A percentile compares a stretch with the other conserved stretches of the same genome.
phyloP scores from a whole-genome alignment of 805 yeast genomes.

The Cyberlindnera bimundalis region DNA sequence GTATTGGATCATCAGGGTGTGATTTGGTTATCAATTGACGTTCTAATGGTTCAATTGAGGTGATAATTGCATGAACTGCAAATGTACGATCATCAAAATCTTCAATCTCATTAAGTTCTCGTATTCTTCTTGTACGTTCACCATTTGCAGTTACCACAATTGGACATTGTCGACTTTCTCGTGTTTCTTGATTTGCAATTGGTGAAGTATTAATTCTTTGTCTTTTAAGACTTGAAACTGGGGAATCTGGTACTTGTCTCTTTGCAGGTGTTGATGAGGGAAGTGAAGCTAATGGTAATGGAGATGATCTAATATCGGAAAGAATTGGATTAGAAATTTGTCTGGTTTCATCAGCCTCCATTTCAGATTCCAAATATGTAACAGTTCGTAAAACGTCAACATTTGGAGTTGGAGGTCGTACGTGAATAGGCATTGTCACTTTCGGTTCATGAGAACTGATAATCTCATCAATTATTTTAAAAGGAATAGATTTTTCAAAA shows the following conservation, averaged over 20 bases:
- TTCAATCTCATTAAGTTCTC: constrained; percentile 17
- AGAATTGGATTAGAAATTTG: too few relatives aligned
- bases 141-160: not conserved
- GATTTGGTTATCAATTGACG: constrained; percentile 5
- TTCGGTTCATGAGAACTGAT: too few relatives aligned
- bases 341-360: too few relatives aligned
- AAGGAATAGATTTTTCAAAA: constrained; percentile 1
- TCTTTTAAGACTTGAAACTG: too few relatives aligned
- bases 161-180: not conserved
- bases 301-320: not conserved
- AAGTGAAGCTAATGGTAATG: not conserved
- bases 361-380: not conserved
- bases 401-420: too few relatives aligned
- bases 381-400: too few relatives aligned
- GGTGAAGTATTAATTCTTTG: not conserved
- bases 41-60: constrained; percentile 19
- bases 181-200: too few relatives aligned
- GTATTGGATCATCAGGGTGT: not conserved
- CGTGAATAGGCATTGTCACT: too few relatives aligned
- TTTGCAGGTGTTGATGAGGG: not conserved
- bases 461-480: too few relatives aligned
- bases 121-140: not conserved
- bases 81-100: constrained; percentile 20
- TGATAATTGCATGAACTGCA: constrained; percentile 15
- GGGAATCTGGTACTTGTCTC: too few relatives aligned